These are phyloP conservation scores for Suhomyces chickasaworum DNA, from an alignment of 1,139 yeast species.

Conservation along the genomic window DNA sequence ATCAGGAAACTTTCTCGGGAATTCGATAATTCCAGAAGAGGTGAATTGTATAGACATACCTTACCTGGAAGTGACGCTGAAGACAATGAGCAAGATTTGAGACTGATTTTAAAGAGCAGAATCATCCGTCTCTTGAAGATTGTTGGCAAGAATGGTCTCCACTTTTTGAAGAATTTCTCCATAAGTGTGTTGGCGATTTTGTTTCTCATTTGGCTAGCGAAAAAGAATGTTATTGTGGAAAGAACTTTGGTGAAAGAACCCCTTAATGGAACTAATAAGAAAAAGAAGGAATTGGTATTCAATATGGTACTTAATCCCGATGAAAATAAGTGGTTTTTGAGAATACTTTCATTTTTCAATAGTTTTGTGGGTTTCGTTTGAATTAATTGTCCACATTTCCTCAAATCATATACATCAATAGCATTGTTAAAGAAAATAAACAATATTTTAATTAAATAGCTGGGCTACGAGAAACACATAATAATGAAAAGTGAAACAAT, in stretches of 20 bases:
- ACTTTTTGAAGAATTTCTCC: conserved; percentile 39
- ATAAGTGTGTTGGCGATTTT: conserved; percentile 41
- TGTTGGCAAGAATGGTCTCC: conserved; percentile 33
- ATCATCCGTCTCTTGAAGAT: conserved; percentile 28
- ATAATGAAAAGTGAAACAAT: neutral
- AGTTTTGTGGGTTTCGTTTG: conserved; percentile 50
- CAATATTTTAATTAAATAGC: neutral
- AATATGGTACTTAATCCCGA: conserved; percentile 48
- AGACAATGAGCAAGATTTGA: conserved; percentile 24
- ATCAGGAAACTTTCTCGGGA: conserved; percentile 45
- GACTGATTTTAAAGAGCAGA: conserved; percentile 28
- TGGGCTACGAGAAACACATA: neutral
- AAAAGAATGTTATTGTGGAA: conserved; percentile 44
- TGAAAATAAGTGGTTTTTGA: conserved; percentile 51
- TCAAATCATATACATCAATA: conserved; percentile 1
- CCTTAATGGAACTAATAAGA: conserved; percentile 20
- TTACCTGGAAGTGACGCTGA: conserved; percentile 10
- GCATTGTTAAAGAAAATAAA: neutral
- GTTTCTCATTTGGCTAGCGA: conserved; percentile 48
- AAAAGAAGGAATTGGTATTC: conserved; percentile 44
- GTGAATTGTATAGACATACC: conserved; percentile 5
- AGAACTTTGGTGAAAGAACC: conserved; percentile 43
- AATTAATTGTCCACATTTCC: neutral
- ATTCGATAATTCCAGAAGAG: conserved; percentile 24
- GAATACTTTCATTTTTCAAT: conserved; percentile 41